Percentiles rank a stretch among this genome's conserved stretches.
phyloP scores from a whole-genome alignment of 495 filamentous ascomycete genomes.

The Glutinoglossum americanum region DNA sequence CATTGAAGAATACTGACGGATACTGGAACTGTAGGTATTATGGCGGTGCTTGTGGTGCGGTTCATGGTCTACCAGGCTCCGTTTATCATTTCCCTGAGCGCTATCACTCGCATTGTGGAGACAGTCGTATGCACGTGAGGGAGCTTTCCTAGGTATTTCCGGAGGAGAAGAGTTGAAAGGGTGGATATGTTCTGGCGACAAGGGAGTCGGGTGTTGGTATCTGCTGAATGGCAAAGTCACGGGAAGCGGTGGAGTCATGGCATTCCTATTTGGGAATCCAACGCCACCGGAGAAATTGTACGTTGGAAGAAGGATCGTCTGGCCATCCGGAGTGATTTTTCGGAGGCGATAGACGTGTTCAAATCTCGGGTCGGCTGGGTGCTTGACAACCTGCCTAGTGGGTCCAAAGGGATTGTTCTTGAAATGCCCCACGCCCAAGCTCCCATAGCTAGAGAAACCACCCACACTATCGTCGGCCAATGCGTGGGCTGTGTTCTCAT shows the following conservation, averaged over 20 bases:
- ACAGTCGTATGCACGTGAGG: neutral
- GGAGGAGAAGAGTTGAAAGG: constrained; percentile 4
- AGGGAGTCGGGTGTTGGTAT: constrained; percentile 6
- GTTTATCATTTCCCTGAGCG: neutral
- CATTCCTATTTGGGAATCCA: constrained; percentile 5
- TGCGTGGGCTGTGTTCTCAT: neutral
- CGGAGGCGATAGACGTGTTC: constrained; percentile 4
- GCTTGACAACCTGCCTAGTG: neutral
- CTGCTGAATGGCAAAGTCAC: neutral
- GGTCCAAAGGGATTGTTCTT: neutral
- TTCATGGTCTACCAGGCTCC: neutral
- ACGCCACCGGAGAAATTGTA: constrained; percentile 1
- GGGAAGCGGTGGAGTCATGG: constrained; percentile 1
- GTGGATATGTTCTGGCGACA: constrained; percentile 2
- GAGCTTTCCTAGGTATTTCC: neutral
- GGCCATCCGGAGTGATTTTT: neutral
- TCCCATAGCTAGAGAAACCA: neutral
- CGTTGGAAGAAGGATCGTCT: neutral
- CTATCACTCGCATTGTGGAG: neutral
- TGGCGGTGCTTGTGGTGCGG: neutral
- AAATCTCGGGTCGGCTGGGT: constrained; percentile 2
- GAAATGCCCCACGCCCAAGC: neutral
- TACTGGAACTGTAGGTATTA: neutral
- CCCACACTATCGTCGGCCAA: neutral
- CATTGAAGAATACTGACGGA: neutral